A percentile compares a stretch with the other conserved stretches of the same genome.
These are phyloP conservation scores for Candida dubliniensis DNA, from an alignment of 1,139 yeast species.

Conservation along the genomic window DNA sequence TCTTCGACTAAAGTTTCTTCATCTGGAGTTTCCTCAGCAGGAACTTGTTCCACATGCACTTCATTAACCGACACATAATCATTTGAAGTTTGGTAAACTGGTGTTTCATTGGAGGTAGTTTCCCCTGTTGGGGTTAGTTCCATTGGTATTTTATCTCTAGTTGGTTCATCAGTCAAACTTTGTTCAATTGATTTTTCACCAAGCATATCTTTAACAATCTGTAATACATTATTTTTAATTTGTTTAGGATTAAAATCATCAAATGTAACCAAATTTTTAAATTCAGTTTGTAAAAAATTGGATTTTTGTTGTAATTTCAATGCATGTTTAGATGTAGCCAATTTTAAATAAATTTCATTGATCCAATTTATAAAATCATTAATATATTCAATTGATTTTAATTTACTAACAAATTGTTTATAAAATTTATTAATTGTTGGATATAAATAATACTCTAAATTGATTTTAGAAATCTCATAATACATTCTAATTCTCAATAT, in stretches of 20 bases:
- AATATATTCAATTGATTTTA: constrained; percentile 6
- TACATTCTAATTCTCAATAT: constrained; percentile 2
- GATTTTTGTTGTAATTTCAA: constrained; percentile 19
- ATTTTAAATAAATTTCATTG: constrained; percentile 5
- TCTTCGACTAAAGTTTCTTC: too few relatives aligned
- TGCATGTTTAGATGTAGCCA: constrained; percentile 12
- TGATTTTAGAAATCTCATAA: constrained; percentile 1
- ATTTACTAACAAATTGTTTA: not conserved
- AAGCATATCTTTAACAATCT: constrained; percentile 25
- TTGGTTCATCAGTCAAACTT: not conserved
- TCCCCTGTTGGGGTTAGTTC: too few relatives aligned
- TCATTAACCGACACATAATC: too few relatives aligned
- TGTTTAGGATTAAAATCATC: constrained; percentile 16
- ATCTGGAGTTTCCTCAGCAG: too few relatives aligned
- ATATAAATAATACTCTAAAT: constrained; percentile 1
- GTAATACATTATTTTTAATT: constrained; percentile 18
- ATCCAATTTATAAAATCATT: constrained; percentile 4
- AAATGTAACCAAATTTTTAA: constrained; percentile 27
- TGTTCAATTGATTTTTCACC: constrained; percentile 8
- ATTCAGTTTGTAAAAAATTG: constrained; percentile 29
- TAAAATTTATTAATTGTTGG: constrained; percentile 1
- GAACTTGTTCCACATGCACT: too few relatives aligned
- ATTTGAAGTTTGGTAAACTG: too few relatives aligned
- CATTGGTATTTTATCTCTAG: too few relatives aligned
- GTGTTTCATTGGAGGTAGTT: too few relatives aligned